Percentiles rank a stretch among this genome's conserved stretches.
phyloP scores from a whole-genome alignment of 306 rosid genomes.

The Medicago lupulina region DNA sequence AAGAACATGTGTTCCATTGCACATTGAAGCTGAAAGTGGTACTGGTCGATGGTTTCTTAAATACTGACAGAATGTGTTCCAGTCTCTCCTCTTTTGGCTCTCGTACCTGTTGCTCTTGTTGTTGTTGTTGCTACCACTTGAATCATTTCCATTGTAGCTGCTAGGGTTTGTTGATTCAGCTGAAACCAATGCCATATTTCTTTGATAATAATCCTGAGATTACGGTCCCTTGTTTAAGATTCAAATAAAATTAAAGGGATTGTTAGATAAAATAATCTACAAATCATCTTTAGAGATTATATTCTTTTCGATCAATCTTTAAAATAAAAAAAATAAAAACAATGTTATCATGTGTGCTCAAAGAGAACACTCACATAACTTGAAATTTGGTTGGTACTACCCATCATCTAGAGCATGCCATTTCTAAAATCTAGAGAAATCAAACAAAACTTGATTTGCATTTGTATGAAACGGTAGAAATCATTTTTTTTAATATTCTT shows the following conservation, averaged over 20 bases:
- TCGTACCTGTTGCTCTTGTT: conserved; percentile 64
- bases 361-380: too few species aligned
- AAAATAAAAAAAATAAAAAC: too few species aligned
- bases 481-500: too few species aligned
- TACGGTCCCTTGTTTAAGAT: not conserved
- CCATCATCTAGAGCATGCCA: too few species aligned
- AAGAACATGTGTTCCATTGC: conserved; percentile 81
- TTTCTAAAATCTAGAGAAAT: too few species aligned
- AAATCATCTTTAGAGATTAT: not conserved
- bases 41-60: conserved; percentile 75
- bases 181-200: not conserved
- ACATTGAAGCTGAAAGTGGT: conserved; percentile 61
- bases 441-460: too few species aligned
- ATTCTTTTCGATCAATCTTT: not conserved
- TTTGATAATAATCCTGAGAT: not conserved
- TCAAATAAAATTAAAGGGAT: not conserved
- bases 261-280: not conserved
- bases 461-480: too few species aligned
- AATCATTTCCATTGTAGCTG: not conserved
- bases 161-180: not conserved
- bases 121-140: conserved; percentile 9
- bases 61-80: conserved; percentile 98
- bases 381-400: too few species aligned
- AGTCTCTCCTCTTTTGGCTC: conserved; percentile 91
- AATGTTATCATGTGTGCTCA: too few species aligned